Conservation (phyloP, 2,329 filamentous ascomycete species). For the Fusarium sp. region DNA sequence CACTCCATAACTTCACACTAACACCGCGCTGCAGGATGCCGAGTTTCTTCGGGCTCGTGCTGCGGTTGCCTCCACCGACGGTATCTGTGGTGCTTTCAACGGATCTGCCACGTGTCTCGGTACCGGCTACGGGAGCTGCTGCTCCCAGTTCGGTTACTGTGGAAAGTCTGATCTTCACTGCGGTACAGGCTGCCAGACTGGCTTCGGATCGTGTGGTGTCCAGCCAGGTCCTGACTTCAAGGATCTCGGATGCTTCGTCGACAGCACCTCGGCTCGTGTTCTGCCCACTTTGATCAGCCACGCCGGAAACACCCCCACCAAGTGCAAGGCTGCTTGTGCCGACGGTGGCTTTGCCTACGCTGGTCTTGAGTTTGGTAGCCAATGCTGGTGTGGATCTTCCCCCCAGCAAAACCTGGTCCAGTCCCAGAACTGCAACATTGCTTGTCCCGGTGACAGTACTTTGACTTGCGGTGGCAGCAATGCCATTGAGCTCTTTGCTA, state of each 20-base stretch:
- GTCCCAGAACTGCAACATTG: background rate
- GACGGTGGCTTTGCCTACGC: background rate
- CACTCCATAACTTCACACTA: background rate
- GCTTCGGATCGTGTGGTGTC: background rate
- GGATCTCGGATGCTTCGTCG: background rate
- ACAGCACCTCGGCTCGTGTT: background rate
- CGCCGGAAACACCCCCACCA: background rate
- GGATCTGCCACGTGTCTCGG: background rate
- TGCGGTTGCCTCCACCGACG: background rate
- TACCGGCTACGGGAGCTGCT: background rate
- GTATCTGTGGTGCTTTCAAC: background rate
- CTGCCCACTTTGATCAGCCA: background rate
- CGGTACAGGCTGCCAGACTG: background rate
- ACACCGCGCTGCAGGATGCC: background rate
- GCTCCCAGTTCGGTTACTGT: background rate
- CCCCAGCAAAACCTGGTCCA: background rate
- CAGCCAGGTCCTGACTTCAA: background rate
- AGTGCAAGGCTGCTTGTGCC: background rate
- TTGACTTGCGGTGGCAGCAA: background rate
- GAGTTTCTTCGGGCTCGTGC: background rate
- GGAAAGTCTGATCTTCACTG: background rate
- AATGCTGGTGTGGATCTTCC: background rate
- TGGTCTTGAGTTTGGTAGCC: background rate
- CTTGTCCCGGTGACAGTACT: background rate
- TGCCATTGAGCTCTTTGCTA: background rate